Conservation (phyloP, 164 flowering plant species). For the Tinospora cordifolia region DNA sequence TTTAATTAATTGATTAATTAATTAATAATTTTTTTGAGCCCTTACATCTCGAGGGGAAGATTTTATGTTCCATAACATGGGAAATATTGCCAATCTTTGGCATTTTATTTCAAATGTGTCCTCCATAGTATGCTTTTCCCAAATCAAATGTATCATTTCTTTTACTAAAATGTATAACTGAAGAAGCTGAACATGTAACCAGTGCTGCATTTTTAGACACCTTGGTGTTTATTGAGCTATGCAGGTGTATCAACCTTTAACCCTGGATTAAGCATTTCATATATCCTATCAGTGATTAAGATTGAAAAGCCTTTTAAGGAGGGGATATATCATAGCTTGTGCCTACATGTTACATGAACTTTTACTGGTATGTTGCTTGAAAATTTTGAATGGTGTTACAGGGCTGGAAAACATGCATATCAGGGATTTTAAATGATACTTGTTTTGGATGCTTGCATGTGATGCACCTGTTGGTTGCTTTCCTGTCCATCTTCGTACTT, state of each 20-base stretch:
- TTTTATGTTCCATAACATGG: background rate
- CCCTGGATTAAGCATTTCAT: background rate
- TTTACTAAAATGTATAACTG: background rate
- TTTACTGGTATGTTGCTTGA: background rate
- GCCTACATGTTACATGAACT: background rate
- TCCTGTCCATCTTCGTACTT: too few relatives aligned
- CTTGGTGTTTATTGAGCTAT: background rate
- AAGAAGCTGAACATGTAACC: background rate
- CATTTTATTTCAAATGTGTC: too few relatives aligned
- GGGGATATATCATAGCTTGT: background rate
- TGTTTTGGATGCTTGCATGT: too few relatives aligned
- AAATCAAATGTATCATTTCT: background rate
- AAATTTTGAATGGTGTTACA: background rate
- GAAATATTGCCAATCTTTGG: background rate
- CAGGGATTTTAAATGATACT: background rate
- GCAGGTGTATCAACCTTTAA: background rate
- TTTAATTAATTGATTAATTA: background rate
- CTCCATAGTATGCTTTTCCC: background rate
- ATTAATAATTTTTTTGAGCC: background rate
- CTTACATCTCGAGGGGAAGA: background rate
- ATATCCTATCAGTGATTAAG: background rate
- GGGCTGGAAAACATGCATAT: background rate
- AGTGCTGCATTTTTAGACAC: background rate
- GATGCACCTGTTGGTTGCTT: too few relatives aligned
- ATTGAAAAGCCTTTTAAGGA: background rate